A percentile compares a stretch with the other conserved stretches of the same genome.
These are phyloP conservation scores for Trifolium subterraneum DNA, from an alignment of 306 rosid species.

Conservation along the genomic window DNA sequence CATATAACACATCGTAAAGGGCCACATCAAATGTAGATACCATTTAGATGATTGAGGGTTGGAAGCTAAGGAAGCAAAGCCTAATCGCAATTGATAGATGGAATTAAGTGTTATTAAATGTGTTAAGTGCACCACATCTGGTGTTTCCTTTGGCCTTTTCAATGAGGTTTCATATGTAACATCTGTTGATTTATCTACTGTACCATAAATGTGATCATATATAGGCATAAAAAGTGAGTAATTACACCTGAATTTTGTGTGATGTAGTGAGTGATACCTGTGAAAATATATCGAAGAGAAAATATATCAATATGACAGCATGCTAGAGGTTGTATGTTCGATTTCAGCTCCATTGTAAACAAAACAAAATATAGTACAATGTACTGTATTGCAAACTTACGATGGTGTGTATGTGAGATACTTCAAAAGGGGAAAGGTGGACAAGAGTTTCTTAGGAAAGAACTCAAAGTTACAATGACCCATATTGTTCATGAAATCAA, in stretches of 20 bases:
- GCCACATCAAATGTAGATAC: constrained; percentile 64
- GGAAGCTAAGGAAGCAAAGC: constrained; percentile 65
- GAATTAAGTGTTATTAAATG: constrained; percentile 72
- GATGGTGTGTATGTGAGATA: constrained; percentile 66
- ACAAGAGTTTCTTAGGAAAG: constrained; percentile 51
- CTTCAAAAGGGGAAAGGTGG: constrained; percentile 58
- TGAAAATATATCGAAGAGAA: not conserved
- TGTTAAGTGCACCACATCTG: constrained; percentile 62
- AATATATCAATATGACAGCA: not conserved
- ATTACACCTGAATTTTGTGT: constrained; percentile 72
- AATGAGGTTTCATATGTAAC: constrained; percentile 49
- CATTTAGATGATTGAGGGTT: constrained; percentile 52
- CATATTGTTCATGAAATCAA: constrained; percentile 79
- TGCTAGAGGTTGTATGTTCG: too few relatives aligned
- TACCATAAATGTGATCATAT: constrained; percentile 67
- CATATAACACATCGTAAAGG: constrained; percentile 57
- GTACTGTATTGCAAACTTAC: constrained; percentile 51
- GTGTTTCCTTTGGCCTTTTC: constrained; percentile 43
- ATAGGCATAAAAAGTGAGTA: constrained; percentile 78
- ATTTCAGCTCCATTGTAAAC: too few relatives aligned
- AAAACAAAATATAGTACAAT: too few relatives aligned
- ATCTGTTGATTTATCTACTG: constrained; percentile 56
- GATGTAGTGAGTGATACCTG: constrained; percentile 78
- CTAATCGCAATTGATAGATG: constrained; percentile 59
- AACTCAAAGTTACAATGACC: constrained; percentile 82